Evolutionary conservation across 140 eudicot genomes (phyloP), one percentile per base, ranked within the genome.

Genomic region (Anethum foeniculum): DNA sequence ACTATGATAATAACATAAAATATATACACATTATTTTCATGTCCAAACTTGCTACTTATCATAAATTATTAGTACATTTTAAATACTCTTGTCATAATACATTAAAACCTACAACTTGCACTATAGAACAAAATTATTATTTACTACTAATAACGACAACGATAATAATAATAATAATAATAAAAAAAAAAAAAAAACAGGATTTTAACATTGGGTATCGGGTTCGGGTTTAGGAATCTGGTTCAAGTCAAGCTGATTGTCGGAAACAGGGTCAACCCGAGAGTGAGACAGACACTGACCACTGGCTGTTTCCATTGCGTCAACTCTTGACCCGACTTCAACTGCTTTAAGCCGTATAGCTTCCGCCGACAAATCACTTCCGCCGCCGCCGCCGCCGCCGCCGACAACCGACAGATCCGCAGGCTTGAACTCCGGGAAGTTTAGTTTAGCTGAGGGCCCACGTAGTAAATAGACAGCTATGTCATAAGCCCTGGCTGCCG

Each of bases 231-330:
- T 71, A 12, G 77, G 77, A 27, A 71, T 84, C 82, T 85, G 82
- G 74, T 94, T 94, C 85, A 94, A 87, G 78, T 94, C 98, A 71
- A 91, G 92, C 83, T 86, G 90, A 81, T 87, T 89, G 54, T 86
- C 13, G 4, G 71, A 64, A 27, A 0, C 36, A 25, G 73, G 41
- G 73, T 71, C 16, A 21, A 7, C 28, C 30, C 25, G 28, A 39
- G 27, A 39, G 30, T 21, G 75, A 21, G 23, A 30, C 25, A 5
- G 75, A 34, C 76, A 38, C 28, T 39, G 51, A 71, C 75, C 75
- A 38, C 39, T 38, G 7, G 58, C 44, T 2, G 51, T 46, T 44
- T 78, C 69, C 44, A 78, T 25, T 25, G 81, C 81, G 65, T 78
- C 81, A 23, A 78, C 81, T 60, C 81, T 58, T 47, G 81, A 39